Conservation (phyloP, 306 rosid species). For the Lagenaria siceraria region DNA sequence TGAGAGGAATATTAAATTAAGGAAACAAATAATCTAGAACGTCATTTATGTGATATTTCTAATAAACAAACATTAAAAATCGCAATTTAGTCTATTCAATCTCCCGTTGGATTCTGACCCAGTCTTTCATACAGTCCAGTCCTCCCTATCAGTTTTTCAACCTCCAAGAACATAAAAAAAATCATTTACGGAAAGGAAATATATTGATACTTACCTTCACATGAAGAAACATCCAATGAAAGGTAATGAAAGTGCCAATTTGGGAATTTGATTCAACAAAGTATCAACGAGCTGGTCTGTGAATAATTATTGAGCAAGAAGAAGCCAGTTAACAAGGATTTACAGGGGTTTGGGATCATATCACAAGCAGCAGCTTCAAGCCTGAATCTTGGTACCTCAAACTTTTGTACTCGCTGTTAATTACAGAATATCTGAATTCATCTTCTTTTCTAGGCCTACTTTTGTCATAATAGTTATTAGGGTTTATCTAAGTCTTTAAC, state of each 20-base stretch:
- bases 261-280: background rate
- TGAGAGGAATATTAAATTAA: background rate
- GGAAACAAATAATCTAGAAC: background rate
- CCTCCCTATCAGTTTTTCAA: background rate
- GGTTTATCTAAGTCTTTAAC: background rate
- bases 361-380: slow-evolving; percentile 1
- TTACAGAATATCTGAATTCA: background rate
- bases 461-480: background rate
- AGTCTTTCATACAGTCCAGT: background rate
- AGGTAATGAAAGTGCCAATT: background rate
- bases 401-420: background rate
- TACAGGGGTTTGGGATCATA: background rate
- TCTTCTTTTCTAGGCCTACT: background rate
- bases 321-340: background rate
- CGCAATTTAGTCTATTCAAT: background rate
- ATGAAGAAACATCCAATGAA: background rate
- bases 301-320: background rate
- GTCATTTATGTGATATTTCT: background rate
- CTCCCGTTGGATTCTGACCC: background rate
- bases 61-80: background rate
- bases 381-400: background rate
- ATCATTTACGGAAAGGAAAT: background rate
- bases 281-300: background rate
- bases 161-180: background rate
- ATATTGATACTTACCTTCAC: background rate